These are phyloP conservation scores for Nitzschia putrida DNA, from an alignment of 108 stramenopile genomes.

Conservation along the genomic window DNA sequence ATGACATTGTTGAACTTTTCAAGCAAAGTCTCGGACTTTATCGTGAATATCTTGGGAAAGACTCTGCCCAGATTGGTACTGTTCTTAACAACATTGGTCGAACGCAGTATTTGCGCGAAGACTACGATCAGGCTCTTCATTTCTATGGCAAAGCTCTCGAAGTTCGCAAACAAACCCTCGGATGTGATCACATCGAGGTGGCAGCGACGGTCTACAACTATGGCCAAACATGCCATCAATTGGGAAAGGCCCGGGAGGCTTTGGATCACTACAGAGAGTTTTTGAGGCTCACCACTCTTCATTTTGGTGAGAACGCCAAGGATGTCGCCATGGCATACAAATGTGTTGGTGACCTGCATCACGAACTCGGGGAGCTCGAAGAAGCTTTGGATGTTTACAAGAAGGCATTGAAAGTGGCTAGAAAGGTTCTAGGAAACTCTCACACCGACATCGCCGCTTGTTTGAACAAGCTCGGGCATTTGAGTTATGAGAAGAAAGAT, in stretches of 20 bases:
- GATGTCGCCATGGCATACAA: conserved; percentile 58
- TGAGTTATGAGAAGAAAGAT: conserved; percentile 55
- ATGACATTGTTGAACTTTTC: conserved; percentile 34
- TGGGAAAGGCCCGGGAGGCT: conserved; percentile 43
- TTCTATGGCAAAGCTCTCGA: conserved; percentile 42
- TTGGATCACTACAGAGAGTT: conserved; percentile 56
- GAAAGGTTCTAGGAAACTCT: conserved; percentile 37
- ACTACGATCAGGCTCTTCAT: conserved; percentile 46
- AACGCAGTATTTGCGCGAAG: conserved; percentile 42
- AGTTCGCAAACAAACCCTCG: conserved; percentile 46
- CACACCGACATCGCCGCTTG: conserved; percentile 64
- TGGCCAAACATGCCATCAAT: conserved; percentile 60
- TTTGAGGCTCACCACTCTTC: conserved; percentile 30
- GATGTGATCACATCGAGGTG: conserved; percentile 47
- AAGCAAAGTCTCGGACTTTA: conserved; percentile 39
- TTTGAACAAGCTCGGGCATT: conserved; percentile 64
- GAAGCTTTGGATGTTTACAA: conserved; percentile 43
- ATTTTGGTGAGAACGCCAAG: conserved; percentile 35
- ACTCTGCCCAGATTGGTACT: conserved; percentile 43
- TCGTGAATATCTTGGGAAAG: conserved; percentile 15
- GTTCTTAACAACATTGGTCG: conserved; percentile 70
- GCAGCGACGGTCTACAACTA: conserved; percentile 66
- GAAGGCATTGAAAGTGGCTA: conserved; percentile 30
- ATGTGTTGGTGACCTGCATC: conserved; percentile 60
- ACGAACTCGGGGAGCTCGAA: conserved; percentile 40